Evolutionary conservation across 768 basidiomycete species (phyloP), one percentile per base, ranked within the genome.

Genomic region (Termitomyces sp.): DNA sequence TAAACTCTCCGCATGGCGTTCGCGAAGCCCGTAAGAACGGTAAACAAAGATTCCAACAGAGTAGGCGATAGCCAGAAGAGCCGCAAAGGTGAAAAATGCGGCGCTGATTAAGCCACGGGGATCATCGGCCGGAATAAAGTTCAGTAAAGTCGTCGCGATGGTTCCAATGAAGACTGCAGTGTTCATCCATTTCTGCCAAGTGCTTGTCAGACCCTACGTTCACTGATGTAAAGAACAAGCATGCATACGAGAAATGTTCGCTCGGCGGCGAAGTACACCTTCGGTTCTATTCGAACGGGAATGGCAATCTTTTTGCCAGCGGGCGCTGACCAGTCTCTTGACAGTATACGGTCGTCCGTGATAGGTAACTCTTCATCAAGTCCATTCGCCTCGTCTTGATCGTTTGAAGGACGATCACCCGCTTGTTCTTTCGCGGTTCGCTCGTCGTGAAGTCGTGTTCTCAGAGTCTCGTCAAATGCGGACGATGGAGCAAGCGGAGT

Each of bases 241-340:
- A 58, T 28, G 79, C 93, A 74, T 71, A 92, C 94, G 74, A 95
- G 71, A 81, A 95, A 96, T 14, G 95, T 98, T 61, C 96, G 81
- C 73, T 98, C 95, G 40, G 89, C 87, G 6, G 97, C 97, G 70
- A 98, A 99, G 69, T 95, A 96, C 4, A 97, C 95, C 75, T 99
- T 99, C 32, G 97, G 97, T 72, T 99, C 97, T 50, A 99, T 84
- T 56, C 97, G 84, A n/a, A 99, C 89, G 28, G 96, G 95, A 3
- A 98, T 85, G 0, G 94, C 85, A 58, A 99, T 95, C 63, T 82
- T 81, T 78, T 98, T 98, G 12, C 95, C 95, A 44, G 80, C 74
- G 0, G 92, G 90, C 1, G 95, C 96, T 28, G 70, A 77, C 87
- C 88, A 92, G 59, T 84, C 82, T 57, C 87, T 78, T 55, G 80